Percentiles rank a stretch among this genome's conserved stretches.
Conservation (phyloP, 192 early-diverging fungal species). For the Backusella circina region DNA sequence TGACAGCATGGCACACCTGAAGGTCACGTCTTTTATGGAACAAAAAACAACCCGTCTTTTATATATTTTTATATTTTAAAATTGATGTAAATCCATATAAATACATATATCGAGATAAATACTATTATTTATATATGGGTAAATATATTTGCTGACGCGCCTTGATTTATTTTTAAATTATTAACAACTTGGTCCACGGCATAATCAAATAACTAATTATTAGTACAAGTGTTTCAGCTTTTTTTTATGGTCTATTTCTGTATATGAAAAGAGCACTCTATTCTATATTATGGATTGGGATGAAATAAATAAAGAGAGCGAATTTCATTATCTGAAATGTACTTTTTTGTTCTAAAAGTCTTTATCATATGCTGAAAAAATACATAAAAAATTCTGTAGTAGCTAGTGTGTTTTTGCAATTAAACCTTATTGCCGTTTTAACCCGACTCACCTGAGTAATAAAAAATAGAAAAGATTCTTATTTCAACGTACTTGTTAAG, state of each 20-base stretch:
- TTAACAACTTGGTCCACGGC: neutral
- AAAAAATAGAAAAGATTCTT: neutral
- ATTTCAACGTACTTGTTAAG: neutral
- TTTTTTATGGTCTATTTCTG: neutral
- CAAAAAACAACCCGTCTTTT: neutral
- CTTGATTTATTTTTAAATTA: neutral
- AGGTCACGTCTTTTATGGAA: neutral
- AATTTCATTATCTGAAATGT: too few relatives aligned
- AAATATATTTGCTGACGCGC: neutral
- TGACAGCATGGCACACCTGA: neutral
- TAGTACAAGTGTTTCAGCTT: neutral
- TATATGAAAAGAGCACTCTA: neutral
- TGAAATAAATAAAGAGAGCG: too few relatives aligned
- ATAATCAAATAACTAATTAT: neutral
- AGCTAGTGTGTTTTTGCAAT: neutral
- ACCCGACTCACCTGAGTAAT: neutral
- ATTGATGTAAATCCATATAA: neutral
- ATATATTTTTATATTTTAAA: neutral
- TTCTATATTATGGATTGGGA: neutral
- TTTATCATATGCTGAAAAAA: neutral
- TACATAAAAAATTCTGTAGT: neutral
- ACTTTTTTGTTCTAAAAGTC: neutral
- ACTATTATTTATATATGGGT: neutral
- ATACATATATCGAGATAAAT: neutral
- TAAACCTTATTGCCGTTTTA: neutral